These are phyloP conservation scores for Salix viminalis DNA, from an alignment of 345 rosid genomes.

Conservation along the genomic window DNA sequence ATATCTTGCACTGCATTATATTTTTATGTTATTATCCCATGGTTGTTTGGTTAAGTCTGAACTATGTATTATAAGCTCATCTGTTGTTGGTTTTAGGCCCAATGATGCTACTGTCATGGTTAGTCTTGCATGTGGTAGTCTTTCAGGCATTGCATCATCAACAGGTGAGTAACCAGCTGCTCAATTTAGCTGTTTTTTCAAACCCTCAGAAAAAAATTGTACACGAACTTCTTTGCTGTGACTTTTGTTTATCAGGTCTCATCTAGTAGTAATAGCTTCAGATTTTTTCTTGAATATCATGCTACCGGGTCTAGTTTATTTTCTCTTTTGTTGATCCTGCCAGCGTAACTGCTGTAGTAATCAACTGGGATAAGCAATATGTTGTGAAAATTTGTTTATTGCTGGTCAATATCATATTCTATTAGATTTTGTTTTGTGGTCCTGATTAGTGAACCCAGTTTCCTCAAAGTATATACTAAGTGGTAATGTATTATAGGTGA, in stretches of 20 bases:
- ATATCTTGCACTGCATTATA: background rate
- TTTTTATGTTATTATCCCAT: background rate
- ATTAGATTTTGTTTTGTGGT: background rate
- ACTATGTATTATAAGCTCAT: background rate
- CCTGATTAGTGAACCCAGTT: background rate
- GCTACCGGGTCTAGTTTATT: background rate
- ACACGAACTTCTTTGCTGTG: background rate
- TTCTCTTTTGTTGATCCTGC: background rate
- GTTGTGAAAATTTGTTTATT: background rate
- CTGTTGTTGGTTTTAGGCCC: constrained; percentile 46
- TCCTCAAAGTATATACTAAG: background rate
- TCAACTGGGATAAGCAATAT: background rate
- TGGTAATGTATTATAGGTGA: background rate
- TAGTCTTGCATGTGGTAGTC: constrained; percentile 85
- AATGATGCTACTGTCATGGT: constrained; percentile 51
- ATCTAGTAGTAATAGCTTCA: background rate
- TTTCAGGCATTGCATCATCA: constrained; percentile 91
- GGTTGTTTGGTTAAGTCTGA: background rate
- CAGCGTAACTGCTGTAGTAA: background rate
- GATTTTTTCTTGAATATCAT: background rate
- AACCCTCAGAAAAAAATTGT: background rate
- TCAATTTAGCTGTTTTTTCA: background rate
- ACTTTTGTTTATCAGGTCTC: background rate
- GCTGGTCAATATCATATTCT: background rate
- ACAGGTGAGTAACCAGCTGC: constrained; percentile 47